These are phyloP conservation scores for Picochlorum sp. DNA, from an alignment of 139 green algal species.

Conservation along the genomic window DNA sequence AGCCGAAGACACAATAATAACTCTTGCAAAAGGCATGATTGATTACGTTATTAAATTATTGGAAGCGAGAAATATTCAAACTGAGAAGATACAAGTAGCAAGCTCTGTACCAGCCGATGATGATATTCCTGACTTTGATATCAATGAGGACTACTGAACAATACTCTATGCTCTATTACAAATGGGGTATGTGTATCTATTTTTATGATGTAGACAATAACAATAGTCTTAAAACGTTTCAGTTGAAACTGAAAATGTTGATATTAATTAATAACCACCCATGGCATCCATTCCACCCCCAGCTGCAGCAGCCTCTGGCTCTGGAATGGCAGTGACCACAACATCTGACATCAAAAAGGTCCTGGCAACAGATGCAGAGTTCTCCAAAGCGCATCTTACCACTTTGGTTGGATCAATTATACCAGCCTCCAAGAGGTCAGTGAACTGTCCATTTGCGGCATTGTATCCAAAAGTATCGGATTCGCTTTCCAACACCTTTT, in stretches of 20 bases:
- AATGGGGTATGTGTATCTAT: not conserved
- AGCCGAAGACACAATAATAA: not conserved
- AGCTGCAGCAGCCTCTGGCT: conserved; percentile 38
- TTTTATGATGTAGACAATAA: not conserved
- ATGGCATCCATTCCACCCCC: conserved; percentile 33
- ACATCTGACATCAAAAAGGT: conserved; percentile 96
- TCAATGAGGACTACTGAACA: not conserved
- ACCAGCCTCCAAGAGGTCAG: conserved; percentile 89
- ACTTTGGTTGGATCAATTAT: conserved; percentile 99
- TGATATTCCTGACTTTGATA: not conserved
- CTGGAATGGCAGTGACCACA: conserved; percentile 78
- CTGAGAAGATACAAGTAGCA: not conserved
- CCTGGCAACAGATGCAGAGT: conserved; percentile 87
- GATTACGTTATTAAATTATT: not conserved
- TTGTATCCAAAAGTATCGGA: conserved; percentile 98
- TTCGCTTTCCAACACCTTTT: conserved; percentile 86
- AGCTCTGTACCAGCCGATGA: not conserved
- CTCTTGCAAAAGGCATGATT: not conserved
- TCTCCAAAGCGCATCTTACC: conserved; percentile 90
- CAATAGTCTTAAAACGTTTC: not conserved
- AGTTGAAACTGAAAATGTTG: not conserved
- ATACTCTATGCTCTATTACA: not conserved
- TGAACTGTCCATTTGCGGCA: conserved; percentile 73
- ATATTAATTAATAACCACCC: conserved; percentile 41
- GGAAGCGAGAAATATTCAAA: not conserved